Conservation (phyloP, 305 asterid species). For the Caryopteris hybrid region DNA sequence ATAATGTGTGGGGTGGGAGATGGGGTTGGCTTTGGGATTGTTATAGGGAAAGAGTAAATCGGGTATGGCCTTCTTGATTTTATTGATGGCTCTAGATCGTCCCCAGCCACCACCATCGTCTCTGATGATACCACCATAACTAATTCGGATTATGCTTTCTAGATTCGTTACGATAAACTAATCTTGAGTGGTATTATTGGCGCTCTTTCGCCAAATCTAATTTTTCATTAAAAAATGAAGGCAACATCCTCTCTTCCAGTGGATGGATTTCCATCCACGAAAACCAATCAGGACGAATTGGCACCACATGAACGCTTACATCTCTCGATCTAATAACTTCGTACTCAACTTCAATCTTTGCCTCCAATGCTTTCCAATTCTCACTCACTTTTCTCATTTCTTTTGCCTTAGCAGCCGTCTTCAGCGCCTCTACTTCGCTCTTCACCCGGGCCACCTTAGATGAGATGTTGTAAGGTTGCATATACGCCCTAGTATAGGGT, state of each 20-base stretch:
- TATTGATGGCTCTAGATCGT: too few species aligned
- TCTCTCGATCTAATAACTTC: slow-evolving; percentile 57
- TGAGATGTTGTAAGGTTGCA: slow-evolving; percentile 56
- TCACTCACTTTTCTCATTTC: slow-evolving; percentile 36
- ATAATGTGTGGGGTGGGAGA: too few species aligned
- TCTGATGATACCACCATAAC: too few species aligned
- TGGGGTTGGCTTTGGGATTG: too few species aligned
- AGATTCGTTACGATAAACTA: too few species aligned
- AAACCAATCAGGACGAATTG: slow-evolving; percentile 97
- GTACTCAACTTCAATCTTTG: slow-evolving; percentile 69
- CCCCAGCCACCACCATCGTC: too few species aligned
- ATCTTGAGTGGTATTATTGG: too few species aligned
- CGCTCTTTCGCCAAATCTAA: too few species aligned
- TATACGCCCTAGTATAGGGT: slow-evolving; percentile 86
- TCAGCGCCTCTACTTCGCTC: slow-evolving; percentile 45
- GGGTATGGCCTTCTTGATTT: too few species aligned
- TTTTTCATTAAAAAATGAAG: slow-evolving; percentile 84
- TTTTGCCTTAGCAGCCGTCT: slow-evolving; percentile 42
- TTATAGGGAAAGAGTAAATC: too few species aligned
- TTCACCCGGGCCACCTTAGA: slow-evolving; percentile 39
- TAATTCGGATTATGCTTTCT: too few species aligned
- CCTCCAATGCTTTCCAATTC: slow-evolving; percentile 77
- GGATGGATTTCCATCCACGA: slow-evolving; percentile 83
- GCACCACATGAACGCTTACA: slow-evolving; percentile 74
- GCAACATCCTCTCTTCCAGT: slow-evolving; percentile 78